Conservation (phyloP, 768 basidiomycete species). For the Galerina sulciceps region DNA sequence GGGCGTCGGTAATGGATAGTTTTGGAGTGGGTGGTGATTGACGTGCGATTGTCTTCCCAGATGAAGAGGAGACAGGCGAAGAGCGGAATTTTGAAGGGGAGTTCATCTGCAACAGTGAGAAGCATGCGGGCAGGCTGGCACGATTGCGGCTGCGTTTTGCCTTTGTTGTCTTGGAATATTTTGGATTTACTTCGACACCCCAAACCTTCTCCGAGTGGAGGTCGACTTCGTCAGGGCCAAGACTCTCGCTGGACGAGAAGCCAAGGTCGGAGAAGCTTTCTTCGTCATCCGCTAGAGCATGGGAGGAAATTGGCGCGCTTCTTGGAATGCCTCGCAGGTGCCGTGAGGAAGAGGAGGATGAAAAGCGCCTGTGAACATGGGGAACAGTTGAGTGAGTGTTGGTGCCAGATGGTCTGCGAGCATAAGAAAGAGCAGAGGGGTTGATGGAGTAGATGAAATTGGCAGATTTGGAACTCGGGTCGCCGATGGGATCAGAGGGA, state of each 20-base stretch:
- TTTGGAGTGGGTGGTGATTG: slow-evolving; percentile 69
- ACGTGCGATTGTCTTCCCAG: slow-evolving; percentile 49
- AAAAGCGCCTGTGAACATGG: slow-evolving; percentile 55
- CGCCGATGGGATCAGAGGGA: slow-evolving; percentile 40
- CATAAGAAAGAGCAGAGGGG: slow-evolving; percentile 60
- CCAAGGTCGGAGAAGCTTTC: slow-evolving; percentile 46
- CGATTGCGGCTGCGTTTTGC: slow-evolving; percentile 63
- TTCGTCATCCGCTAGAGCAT: slow-evolving; percentile 48
- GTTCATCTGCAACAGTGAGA: slow-evolving; percentile 68
- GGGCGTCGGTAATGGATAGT: slow-evolving; percentile 36
- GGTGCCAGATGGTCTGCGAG: slow-evolving; percentile 72
- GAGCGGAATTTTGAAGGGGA: slow-evolving; percentile 37
- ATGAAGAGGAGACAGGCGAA: slow-evolving; percentile 51
- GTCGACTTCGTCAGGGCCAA: slow-evolving; percentile 35
- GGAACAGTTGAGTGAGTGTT: slow-evolving; percentile 70
- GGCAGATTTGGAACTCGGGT: slow-evolving; percentile 48
- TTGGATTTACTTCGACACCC: slow-evolving; percentile 24
- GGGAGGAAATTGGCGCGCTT: slow-evolving; percentile 45
- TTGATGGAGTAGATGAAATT: slow-evolving; percentile 36
- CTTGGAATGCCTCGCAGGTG: slow-evolving; percentile 44
- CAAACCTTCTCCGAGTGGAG: slow-evolving; percentile 28
- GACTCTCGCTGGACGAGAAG: slow-evolving; percentile 40
- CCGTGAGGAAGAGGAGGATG: slow-evolving; percentile 44
- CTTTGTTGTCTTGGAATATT: slow-evolving; percentile 33
- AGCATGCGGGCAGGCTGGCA: slow-evolving; percentile 75